Evolutionary conservation across 106 monocot species (phyloP).

Genomic region (Allium fistulosum): DNA sequence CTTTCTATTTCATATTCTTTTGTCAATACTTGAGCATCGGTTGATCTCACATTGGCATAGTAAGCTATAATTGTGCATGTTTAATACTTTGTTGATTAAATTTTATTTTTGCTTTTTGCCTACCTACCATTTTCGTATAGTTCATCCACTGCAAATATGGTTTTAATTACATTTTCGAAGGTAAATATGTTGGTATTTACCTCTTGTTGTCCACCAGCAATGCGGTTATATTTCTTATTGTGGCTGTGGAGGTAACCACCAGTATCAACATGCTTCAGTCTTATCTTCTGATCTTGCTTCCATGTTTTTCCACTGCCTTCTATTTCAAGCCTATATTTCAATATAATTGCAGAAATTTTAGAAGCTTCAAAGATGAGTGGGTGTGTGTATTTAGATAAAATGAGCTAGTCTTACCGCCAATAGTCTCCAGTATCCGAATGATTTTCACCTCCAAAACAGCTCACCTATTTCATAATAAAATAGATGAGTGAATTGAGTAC

Average conservation of each 20-base stretch:
- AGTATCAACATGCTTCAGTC: slow-evolving; percentile 65
- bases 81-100: too few relatives aligned
- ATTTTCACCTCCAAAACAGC: slow-evolving; percentile 63
- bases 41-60: too few relatives aligned
- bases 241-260: slow-evolving; percentile 78
- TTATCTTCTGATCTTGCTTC: slow-evolving; percentile 64
- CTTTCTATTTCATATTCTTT: background rate
- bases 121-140: too few relatives aligned
- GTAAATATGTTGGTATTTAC: slow-evolving; percentile 13
- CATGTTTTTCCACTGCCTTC: slow-evolving; percentile 56
- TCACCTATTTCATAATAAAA: slow-evolving; percentile 33
- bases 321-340: slow-evolving; percentile 44
- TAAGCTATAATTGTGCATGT: too few relatives aligned
- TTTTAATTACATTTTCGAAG: too few relatives aligned
- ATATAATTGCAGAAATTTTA: background rate
- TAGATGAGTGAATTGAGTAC: background rate
- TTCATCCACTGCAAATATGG: too few relatives aligned
- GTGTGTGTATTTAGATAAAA: too few relatives aligned
- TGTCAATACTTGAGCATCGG: too few relatives aligned
- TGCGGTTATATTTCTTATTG: slow-evolving; percentile 60
- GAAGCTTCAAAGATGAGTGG: too few relatives aligned
- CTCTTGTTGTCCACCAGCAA: slow-evolving; percentile 81
- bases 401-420: slow-evolving; percentile 46
- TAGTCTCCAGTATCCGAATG: slow-evolving; percentile 69
- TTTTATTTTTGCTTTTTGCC: too few relatives aligned